Conservation (phyloP, 108 stramenopile genomes). For the Skeletonema grethae region DNA sequence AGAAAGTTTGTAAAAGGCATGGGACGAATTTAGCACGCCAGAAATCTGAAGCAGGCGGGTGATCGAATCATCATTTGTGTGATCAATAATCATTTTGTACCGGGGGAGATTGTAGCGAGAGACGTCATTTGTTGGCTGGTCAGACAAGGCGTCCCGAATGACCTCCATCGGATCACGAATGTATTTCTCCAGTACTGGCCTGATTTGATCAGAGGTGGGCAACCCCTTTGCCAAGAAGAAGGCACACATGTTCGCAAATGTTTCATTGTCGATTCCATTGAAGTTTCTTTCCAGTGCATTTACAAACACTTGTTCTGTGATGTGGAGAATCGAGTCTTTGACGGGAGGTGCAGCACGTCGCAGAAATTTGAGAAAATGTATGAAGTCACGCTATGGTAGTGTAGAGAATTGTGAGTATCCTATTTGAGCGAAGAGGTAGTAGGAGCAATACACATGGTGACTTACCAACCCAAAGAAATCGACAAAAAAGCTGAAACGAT, state of each 20-base stretch:
- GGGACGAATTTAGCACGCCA: slow-evolving; percentile 20
- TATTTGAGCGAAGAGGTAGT: too few relatives aligned
- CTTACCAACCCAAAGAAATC: slow-evolving; percentile 28
- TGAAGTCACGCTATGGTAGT: slow-evolving; percentile 22
- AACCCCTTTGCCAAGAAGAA: slow-evolving; percentile 9
- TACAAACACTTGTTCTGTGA: slow-evolving; percentile 4
- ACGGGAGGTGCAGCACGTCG: slow-evolving; percentile 11
- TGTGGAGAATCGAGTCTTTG: slow-evolving; percentile 4
- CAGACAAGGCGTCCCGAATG: slow-evolving; percentile 26
- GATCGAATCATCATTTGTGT: slow-evolving; percentile 37
- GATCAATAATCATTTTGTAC: slow-evolving; percentile 43
- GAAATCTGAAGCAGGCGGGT: slow-evolving; percentile 22
- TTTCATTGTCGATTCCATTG: slow-evolving; percentile 16
- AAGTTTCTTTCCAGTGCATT: slow-evolving; percentile 28
- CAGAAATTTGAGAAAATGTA: slow-evolving; percentile 22
- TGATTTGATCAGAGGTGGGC: neutral
- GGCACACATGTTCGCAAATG: slow-evolving; percentile 18
- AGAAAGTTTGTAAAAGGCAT: slow-evolving; percentile 22
- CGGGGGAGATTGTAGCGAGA: slow-evolving; percentile 24
- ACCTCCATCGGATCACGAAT: slow-evolving; percentile 28
- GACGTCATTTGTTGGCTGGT: neutral
- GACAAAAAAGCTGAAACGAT: slow-evolving; percentile 26
- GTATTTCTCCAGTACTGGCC: slow-evolving; percentile 4
- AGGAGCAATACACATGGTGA: neutral
- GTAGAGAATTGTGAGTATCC: neutral